Base-by-base conservation (phyloP, 106 monocot species). In the Allium fistulosum region DNA sequence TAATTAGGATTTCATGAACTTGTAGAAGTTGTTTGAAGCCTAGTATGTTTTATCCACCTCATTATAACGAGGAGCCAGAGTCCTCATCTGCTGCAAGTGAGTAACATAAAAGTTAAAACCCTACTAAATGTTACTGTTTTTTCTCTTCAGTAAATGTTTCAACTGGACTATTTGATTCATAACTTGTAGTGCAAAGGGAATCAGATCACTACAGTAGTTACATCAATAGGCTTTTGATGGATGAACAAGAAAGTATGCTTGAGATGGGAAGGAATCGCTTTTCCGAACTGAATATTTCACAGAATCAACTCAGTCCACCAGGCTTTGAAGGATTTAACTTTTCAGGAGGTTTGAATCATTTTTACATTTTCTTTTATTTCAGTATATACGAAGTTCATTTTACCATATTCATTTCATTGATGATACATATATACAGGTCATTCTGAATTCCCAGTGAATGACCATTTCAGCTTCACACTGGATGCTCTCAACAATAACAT, bases 261-360 rank as follows among this genome's bases (percentile, higher is more conserved):
- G 85, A 74, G 63, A 68, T 77, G n/a, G 71, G 80, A 73, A 79
- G 73, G 49, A 75, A 55, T 26, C 82, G 61, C 27, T 55, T 85
- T 8, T 75, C 75, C 48, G 80, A 83, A 27, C 27, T 80, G 52
- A 75, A 74, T 7, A 46, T 85, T 9, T 46, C 53, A 7, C 60
- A 81, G 9, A 74, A 78, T 50, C 63, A 13, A 51, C 71, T 11
- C 51, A 52, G 28, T 49, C 66, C 26, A 62, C 37, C 37, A 37
- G 37, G 45, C 48, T 16, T 70, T 57, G 80, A 78, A 1, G 71
- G 74, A 48, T 72, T 80, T 4, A 68, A 80, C 48, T 49, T 80
- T 28, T 48, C 52, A 3, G 75, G 76, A 75, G 78, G 81, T 82
- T 7, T 9, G 11, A 15, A 57, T 3, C 61, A 60, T n/a, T 7